Evolutionary conservation across 2,329 filamentous ascomycete species (phyloP), one percentile per base, ranked within the genome.

Genomic region (Aspergillus thermomutatus): DNA sequence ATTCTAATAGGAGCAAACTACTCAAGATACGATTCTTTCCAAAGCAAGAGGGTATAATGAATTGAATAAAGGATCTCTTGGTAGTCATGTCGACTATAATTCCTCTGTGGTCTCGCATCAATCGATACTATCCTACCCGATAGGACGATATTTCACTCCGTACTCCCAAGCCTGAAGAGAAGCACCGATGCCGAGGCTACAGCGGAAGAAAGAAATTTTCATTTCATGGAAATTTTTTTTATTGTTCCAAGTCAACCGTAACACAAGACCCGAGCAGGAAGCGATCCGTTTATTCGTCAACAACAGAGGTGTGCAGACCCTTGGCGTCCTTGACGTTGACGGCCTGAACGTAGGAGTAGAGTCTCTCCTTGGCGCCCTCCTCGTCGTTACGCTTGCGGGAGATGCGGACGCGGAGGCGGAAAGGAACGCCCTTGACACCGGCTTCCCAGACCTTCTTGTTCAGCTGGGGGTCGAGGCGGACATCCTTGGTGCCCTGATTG

Each of bases 391-490:
- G 91, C 88, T 96, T 95, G 82, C 94, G 91, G 77, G 92, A 96
- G 83, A 99, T 97, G 83, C 95, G 92, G 77, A 99, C 88, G 75
- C 94, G 93, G 73, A 99, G 86, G 81, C 95, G 89, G 90, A 89
- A 97, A 70, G 93, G 91, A 69, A 97, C 92, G 76, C 94, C 95
- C 90, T 97, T 99, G 85, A 99, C 88, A 80, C 94, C 94, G 77
- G 89, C 85, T 83, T 99, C 94, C 94, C 94, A 99, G 79, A 99
- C 93, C 87, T 99, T 97, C 91, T 99, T 99, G 90, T 99, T 99
- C 76, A 99, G 84, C 83, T 94, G 90, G 76, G 94, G 94, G 87
- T 99, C 94, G 77, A 99, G 83, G 74, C 94, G 94, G 82, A 99
- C 94, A 79, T 99, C 94, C 75, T 85, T 82, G 82, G 94, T 99